Conservation (phyloP, 306 rosid genomes). For the Ochetophila trinervis region DNA sequence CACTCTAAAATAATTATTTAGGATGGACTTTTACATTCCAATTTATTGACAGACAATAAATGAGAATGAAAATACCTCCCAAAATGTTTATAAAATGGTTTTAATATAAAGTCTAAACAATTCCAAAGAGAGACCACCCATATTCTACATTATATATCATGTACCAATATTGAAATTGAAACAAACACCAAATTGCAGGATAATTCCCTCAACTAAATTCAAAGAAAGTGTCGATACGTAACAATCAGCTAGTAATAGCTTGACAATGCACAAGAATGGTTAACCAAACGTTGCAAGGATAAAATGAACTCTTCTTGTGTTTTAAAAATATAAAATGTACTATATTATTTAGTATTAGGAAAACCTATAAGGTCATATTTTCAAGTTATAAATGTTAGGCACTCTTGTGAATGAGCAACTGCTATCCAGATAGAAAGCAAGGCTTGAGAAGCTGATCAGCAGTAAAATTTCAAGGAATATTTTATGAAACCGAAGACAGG, state of each 20-base stretch:
- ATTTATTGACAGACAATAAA: background rate
- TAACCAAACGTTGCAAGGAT: too few species aligned
- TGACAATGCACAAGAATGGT: background rate
- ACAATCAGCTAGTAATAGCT: background rate
- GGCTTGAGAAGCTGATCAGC: too few species aligned
- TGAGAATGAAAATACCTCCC: background rate
- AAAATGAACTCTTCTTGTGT: too few species aligned
- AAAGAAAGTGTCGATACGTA: background rate
- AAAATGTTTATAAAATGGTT: background rate
- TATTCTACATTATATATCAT: background rate
- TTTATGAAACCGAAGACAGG: slow-evolving; percentile 6
- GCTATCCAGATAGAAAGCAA: too few species aligned
- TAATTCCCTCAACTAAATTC: background rate
- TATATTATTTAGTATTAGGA: too few species aligned
- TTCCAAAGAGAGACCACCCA: slow-evolving; percentile 1
- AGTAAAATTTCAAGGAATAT: background rate
- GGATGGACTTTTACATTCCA: background rate
- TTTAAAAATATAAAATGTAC: too few species aligned
- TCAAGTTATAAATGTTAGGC: too few species aligned
- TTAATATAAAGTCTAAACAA: slow-evolving; percentile 8
- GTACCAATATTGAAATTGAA: slow-evolving; percentile 1
- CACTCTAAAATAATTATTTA: background rate
- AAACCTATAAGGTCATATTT: too few species aligned
- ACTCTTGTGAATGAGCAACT: too few species aligned
- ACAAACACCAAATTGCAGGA: background rate